phyloP scores from a whole-genome alignment of 768 basidiomycete species.

The Clitopilus hobsonii region DNA sequence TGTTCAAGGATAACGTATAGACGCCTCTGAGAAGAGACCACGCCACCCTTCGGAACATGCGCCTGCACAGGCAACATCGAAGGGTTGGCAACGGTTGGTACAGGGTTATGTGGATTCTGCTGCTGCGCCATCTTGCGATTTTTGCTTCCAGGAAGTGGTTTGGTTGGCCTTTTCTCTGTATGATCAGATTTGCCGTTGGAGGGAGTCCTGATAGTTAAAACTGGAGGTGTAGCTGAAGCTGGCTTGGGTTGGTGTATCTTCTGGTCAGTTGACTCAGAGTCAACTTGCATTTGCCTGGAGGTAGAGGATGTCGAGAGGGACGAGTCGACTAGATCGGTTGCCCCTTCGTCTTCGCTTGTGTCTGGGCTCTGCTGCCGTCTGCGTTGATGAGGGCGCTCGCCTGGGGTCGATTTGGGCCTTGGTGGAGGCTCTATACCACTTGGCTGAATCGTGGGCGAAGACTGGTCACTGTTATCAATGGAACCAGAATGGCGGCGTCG shows the following conservation, averaged over 20 bases:
- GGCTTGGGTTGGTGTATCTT: conserved; percentile 13
- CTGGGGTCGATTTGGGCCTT: conserved; percentile 71
- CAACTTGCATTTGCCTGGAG: neutral
- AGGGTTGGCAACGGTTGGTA: conserved; percentile 58
- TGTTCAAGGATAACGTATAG: conserved; percentile 91
- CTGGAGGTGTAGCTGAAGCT: conserved; percentile 17
- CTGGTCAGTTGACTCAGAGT: conserved; percentile 1
- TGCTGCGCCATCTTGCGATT: conserved; percentile 43
- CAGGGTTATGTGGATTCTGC: conserved; percentile 35
- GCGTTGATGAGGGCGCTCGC: conserved; percentile 50
- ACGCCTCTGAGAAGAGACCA: conserved; percentile 53
- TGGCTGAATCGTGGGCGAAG: conserved; percentile 14
- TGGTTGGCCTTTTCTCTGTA: conserved; percentile 49
- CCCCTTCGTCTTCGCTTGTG: conserved; percentile 28
- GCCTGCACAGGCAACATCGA: conserved; percentile 82
- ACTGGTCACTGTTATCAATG: conserved; percentile 28
- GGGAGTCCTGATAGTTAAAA: neutral
- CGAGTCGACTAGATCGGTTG: conserved; percentile 22
- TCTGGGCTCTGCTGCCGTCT: conserved; percentile 41
- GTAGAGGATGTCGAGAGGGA: neutral
- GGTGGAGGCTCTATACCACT: conserved; percentile 45
- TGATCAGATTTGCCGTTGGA: conserved; percentile 7
- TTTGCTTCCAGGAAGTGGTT: conserved; percentile 56
- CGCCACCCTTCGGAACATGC: conserved; percentile 56
- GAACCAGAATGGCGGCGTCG: conserved; percentile 66